Base-by-base conservation (phyloP, 2,329 filamentous ascomycete species). In the Penicillium verrucosum region DNA sequence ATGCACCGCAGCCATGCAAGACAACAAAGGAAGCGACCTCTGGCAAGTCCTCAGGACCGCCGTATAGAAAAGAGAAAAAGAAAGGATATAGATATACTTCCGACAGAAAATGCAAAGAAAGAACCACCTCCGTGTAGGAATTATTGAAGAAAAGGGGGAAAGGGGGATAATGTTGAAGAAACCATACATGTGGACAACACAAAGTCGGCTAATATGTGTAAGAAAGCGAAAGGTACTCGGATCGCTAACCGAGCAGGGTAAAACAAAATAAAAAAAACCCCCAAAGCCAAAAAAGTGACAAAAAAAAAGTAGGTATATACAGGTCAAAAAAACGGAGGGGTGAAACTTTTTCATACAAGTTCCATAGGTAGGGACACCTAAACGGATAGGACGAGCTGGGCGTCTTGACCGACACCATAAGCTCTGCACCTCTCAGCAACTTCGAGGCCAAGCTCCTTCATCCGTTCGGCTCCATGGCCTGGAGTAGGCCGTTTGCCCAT, bases 391-490 rank as follows among this genome's bases (percentile, higher is more conserved):
- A 92, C 88, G 73, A 90, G 90, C 68, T 81, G 79, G 51, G 77
- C 72, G 58, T 79, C 76, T 67, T 77, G 73, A 45, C 73, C 75
- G 62, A 78, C 71, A 53, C 76, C 77, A 68, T 89, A 89, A 72
- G 86, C 86, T 67, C 83, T 85, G 68, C 87, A 89, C 76, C 90
- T 92, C 70, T 90, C 90, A 57, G 90, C 91, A 82, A 94, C 90
- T 70, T 93, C 85, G 54, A 97, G 82, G 52, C 93, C 94, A 57
- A 99, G 83, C 75, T 95, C 89, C 68, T 88, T 84, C 94, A 99
- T 99, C 63, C 92, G 86, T 78, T 97, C 89, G 36, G 90, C 91
- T 54, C 94, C 94, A 71, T 90, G 89, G 54, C 94, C 94, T 38
- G 90, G 90, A 67, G 87, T 82, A 52, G 89, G 85, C 59, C 74